Base-by-base conservation (phyloP, 495 filamentous ascomycete species). In the Geoglossum glabrum region DNA sequence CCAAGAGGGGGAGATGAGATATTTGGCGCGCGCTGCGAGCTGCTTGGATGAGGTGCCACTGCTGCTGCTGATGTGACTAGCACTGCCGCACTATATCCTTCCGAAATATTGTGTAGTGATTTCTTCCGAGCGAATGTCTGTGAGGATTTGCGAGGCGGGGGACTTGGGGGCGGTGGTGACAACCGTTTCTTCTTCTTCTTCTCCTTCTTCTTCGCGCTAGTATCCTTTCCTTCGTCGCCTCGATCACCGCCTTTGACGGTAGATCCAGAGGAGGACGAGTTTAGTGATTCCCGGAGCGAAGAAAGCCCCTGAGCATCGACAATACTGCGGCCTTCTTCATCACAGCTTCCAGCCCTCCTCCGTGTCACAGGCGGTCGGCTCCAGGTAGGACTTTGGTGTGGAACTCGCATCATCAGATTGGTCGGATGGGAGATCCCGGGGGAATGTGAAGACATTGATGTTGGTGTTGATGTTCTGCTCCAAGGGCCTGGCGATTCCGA, bases 371-470 rank as follows among this genome's bases (percentile, higher is more conserved):
- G 85, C 21, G 86, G 83, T 61, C 83, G 73, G 56, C 76, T 83
- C 60, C 78, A 74, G 49, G 74, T 75, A 49, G 81, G 80, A 61
- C 83, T 88, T 25, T 73, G 72, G 66, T 83, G 83, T 68, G 77
- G 76, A 36, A 76, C 67, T 58, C 81, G 78, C 31, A 77, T 64
- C 34, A 73, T 69, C 61, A 74, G 63, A 58, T 85, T 81, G 1
- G 68, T 69, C 21, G 86, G 79, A 33, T 81, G 71, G 59, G 84
- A 67, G 38, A 87, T 76, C 0, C 87, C 85, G 11, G 92, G 89
- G 36, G 92, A 98, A 66, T 92, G 85, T n/a, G 92, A 96, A 8
- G 89, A 94, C 64, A 89, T 79, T 8, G 92, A 95, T n/a, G 90
- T 95, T 0, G 92, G 90, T 1, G 92, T 96, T 10, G 92, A 94